Evolutionary conservation across 495 filamentous ascomycete genomes (phyloP), one percentile per base, ranked within the genome.

Genomic region (Hyaloscypha variabilis): DNA sequence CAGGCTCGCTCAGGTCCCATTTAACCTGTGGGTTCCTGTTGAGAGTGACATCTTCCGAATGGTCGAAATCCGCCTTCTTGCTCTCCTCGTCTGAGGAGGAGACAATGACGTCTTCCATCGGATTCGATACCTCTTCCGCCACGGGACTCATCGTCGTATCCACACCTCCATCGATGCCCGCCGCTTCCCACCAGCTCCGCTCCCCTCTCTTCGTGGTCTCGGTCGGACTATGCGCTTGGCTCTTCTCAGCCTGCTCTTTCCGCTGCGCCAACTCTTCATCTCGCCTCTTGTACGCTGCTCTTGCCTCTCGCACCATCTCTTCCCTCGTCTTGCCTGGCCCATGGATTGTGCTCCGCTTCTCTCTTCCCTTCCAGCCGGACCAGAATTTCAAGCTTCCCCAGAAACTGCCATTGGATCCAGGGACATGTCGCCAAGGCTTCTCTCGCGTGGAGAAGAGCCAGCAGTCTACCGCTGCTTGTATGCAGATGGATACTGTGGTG

Each of bases 391-490:
- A 75, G 56, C 77, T 77, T n/a, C 72, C 75, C 63, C 63, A 70
- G 58, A 82, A 80, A 17, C 75, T 75, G 17, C 78, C 77, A 24
- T 79, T 73, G 8, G 73, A 75, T 28, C 77, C 77, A 0, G 76
- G 78, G 19, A 87, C 84, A 65, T 89, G 81, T 57, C 77, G 74
- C 90, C 90, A 92, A 2, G 90, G 90, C 71, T 81, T 82, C 73
- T 93, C 90, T 28, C 87, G 81, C 8, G 80, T 75, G 29, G 77
- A 78, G 72, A 93, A 93, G 26, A 92, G 78, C 64, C 78, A 76
- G 68, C 85, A 89, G 73, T 92, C 88, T 1, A 88, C 85, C 2
- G 83, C 81, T 52, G 87, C 88, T 68, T 91, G 88, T 6, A 24
- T 65, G 29, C 64, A 69, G 29, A 90, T 60, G 68, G 78, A 87